phyloP scores from a whole-genome alignment of 2,329 filamentous ascomycete genomes.

The Chaetothyriales sp. region DNA sequence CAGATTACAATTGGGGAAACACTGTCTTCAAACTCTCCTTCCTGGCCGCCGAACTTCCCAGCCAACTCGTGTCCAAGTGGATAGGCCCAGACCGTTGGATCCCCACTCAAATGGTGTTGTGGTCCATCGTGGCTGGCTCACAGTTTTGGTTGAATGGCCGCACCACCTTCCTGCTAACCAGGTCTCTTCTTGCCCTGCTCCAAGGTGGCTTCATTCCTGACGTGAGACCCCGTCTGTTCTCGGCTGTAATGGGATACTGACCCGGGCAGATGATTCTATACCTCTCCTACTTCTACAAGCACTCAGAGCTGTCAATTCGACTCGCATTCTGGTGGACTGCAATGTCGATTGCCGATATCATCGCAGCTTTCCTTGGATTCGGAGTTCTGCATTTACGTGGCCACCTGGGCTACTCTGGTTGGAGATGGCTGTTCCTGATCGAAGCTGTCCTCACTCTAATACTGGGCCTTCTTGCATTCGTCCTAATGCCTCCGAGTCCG shows the following conservation, averaged over 20 bases:
- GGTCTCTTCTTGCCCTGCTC: slow-evolving; percentile 36
- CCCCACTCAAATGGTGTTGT: slow-evolving; percentile 43
- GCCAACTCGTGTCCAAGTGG: slow-evolving; percentile 45
- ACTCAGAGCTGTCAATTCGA: slow-evolving; percentile 23
- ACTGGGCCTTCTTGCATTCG: slow-evolving; percentile 30
- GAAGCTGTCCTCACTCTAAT: slow-evolving; percentile 30
- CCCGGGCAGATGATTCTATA: slow-evolving; percentile 18
- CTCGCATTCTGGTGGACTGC: slow-evolving; percentile 28
- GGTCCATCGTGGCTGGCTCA: slow-evolving; percentile 40
- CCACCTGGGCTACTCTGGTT: slow-evolving; percentile 9
- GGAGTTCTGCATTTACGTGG: slow-evolving; percentile 27
- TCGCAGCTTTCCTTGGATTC: slow-evolving; percentile 31
- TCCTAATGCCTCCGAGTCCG: slow-evolving; percentile 28
- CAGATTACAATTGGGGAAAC: slow-evolving; percentile 39
- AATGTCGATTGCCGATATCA: slow-evolving; percentile 34
- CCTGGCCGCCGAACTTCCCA: slow-evolving; percentile 44
- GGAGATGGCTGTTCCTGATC: slow-evolving; percentile 26
- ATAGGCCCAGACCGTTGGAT: slow-evolving; percentile 48
- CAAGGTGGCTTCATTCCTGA: slow-evolving; percentile 36
- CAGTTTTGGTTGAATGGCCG: slow-evolving; percentile 39
- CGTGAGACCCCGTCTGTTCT: slow-evolving; percentile 11
- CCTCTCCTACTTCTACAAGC: slow-evolving; percentile 29
- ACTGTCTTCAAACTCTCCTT: slow-evolving; percentile 43
- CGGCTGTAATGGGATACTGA: neutral
- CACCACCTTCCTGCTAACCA: slow-evolving; percentile 28